Evolutionary conservation across 768 basidiomycete genomes (phyloP).

Genomic region (Boletales sp.): DNA sequence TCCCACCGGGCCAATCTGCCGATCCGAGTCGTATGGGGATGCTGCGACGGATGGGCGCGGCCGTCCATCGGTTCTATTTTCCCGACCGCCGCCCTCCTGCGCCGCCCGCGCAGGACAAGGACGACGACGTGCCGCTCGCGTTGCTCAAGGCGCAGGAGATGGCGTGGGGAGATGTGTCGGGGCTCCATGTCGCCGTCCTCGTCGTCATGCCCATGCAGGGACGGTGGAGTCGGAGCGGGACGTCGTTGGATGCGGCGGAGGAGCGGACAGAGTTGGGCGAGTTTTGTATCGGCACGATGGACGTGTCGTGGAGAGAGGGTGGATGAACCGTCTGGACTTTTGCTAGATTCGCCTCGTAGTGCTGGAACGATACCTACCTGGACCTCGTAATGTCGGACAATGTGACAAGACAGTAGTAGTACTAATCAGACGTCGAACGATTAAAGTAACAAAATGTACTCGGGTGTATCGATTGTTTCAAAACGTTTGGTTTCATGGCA

Average conservation of each 20-base stretch:
- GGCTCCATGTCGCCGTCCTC: conserved; percentile 37
- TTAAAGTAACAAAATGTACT: no score
- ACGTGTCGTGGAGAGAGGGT: conserved; percentile 14
- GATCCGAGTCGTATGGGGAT: background rate
- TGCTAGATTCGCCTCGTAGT: background rate
- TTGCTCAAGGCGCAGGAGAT: background rate
- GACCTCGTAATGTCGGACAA: background rate
- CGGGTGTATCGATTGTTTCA: no score
- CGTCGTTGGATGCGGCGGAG: background rate
- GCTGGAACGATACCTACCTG: background rate
- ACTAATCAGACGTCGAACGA: no score
- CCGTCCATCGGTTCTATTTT: conserved; percentile 3
- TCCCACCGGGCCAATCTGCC: no score
- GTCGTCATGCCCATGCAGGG: conserved; percentile 37
- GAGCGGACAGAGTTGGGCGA: conserved; percentile 33
- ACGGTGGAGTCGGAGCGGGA: background rate
- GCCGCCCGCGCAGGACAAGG: background rate
- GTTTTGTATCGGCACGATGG: conserved; percentile 25
- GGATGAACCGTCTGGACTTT: conserved; percentile 1
- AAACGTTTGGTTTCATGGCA: no score
- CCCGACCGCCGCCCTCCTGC: background rate
- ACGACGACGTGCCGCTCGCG: background rate
- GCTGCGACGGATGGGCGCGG: background rate
- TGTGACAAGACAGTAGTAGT: background rate
- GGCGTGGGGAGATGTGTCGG: conserved; percentile 10